Base-by-base conservation (phyloP, 768 basidiomycete species). In the Pleurotus citrinopileatus region DNA sequence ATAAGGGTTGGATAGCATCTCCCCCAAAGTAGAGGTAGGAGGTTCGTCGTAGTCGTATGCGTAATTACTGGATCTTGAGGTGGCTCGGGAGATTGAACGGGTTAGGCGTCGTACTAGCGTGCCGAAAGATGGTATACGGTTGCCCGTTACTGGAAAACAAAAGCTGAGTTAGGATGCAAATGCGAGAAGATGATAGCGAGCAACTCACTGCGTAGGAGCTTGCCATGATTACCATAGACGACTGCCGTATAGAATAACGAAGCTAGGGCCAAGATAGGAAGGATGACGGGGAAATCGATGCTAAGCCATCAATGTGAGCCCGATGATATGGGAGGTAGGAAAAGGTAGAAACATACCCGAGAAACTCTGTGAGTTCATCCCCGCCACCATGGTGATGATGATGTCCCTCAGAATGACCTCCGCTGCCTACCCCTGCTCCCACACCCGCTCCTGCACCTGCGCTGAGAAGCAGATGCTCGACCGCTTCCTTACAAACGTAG, bases 401-500 rank as follows among this genome's bases (percentile, higher is more conserved):
- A 42, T 74, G 72, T 0, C 75, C 78, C 54, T 79, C 75, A 9
- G 55, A 15, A 46, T 57, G 55, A 4, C 53, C 53, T 19, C 43
- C 53, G 25, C 34, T 27, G 15, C 51, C 55, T n/a, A 25, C 40
- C 0, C 69, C 65, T 13, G 63, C 59, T 20, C 83, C 89, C 47
- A 65, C 70, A 15, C 65, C 67, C 10, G 65, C 70, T 3, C 75
- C 74, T 2, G 58, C 53, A 17, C 80, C 83, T 5, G 82, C 80
- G 43, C 85, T 84, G 38, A 98, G 75, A 13, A 99, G 67, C 36
- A 97, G 68, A 70, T 96, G 94, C 70, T 99, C 96, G 3, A 98
- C 77, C 0, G 94, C 90, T 76, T 99, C 97, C 65, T 99, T 98
- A 63, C 93, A 94, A 15, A 98, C 89, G 71, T 98, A 99, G 2